Conservation (phyloP, 495 filamentous ascomycete species). For the Aspergillus wentii region DNA sequence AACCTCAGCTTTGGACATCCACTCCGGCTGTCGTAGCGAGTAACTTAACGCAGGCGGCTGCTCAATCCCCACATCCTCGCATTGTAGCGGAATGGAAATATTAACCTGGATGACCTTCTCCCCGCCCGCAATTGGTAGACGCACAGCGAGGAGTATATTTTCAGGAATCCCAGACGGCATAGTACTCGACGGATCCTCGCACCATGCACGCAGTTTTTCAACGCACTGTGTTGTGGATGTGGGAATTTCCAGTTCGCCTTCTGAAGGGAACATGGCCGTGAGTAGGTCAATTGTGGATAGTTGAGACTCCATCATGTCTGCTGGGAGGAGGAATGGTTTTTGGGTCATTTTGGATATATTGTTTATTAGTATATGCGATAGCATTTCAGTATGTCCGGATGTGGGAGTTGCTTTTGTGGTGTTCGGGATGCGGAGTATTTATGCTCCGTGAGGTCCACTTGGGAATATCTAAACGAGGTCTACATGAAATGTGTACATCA, state of each 20-base stretch:
- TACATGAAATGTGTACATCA: too few species aligned
- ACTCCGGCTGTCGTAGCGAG: conserved; percentile 34
- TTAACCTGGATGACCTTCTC: conserved; percentile 29
- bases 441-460: too few species aligned
- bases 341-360: conserved; percentile 15
- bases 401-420: too few species aligned
- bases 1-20: conserved; percentile 39
- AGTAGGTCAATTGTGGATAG: conserved; percentile 32
- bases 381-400: too few species aligned
- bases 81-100: conserved; percentile 28
- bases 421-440: too few species aligned
- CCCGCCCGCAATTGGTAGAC: conserved; percentile 20
- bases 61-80: conserved; percentile 14
- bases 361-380: too few species aligned
- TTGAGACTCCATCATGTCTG: conserved; percentile 30
- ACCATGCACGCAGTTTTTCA: conserved; percentile 29
- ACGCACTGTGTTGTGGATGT: conserved; percentile 24
- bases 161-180: conserved; percentile 18
- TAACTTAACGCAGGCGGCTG: conserved; percentile 23
- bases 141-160: conserved; percentile 20
- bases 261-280: conserved; percentile 30
- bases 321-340: conserved; percentile 14
- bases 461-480: too few species aligned
- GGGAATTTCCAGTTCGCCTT: conserved; percentile 31
- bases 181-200: conserved; percentile 11